phyloP scores from a whole-genome alignment of 2,329 filamentous ascomycete genomes.

The Neocatenulostroma microsporum region DNA sequence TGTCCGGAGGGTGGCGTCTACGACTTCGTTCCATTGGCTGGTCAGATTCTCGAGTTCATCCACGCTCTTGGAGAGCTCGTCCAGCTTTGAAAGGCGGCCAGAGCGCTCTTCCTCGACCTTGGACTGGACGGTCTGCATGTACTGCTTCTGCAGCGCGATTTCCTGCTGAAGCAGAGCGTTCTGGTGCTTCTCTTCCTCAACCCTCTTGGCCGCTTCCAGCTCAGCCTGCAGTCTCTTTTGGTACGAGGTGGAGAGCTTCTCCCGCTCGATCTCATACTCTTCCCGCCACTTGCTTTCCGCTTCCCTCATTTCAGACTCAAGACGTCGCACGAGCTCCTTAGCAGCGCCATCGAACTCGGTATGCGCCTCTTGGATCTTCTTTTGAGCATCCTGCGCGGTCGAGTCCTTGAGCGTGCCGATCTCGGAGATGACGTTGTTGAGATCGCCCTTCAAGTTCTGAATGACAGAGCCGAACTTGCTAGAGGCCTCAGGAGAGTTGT shows the following conservation, averaged over 20 bases:
- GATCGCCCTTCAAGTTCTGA: constrained; percentile 74
- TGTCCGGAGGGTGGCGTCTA: constrained; percentile 84
- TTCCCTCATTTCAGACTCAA: constrained; percentile 71
- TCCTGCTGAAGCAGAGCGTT: constrained; percentile 89
- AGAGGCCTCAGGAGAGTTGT: constrained; percentile 69
- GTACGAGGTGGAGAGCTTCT: constrained; percentile 68
- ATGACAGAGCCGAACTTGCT: constrained; percentile 76
- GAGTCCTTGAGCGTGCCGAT: constrained; percentile 65
- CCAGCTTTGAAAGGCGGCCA: constrained; percentile 76
- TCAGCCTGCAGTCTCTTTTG: constrained; percentile 72
- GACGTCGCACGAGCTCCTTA: constrained; percentile 76
- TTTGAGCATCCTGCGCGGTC: constrained; percentile 62
- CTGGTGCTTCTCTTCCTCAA: constrained; percentile 73
- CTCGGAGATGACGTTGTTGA: constrained; percentile 68
- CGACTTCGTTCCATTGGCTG: constrained; percentile 78
- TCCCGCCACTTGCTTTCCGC: constrained; percentile 78
- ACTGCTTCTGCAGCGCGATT: constrained; percentile 76
- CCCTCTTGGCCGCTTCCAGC: constrained; percentile 66
- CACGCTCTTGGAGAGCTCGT: constrained; percentile 69
- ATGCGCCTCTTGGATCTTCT: constrained; percentile 62
- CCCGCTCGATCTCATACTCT: constrained; percentile 83
- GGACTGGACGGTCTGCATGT: constrained; percentile 66
- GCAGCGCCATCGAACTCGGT: constrained; percentile 80
- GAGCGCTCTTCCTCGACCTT: constrained; percentile 84
- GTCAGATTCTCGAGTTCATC: constrained; percentile 81